Evolutionary conservation across 768 basidiomycete species (phyloP).

Genomic region (Mycena olivaceomarginata): DNA sequence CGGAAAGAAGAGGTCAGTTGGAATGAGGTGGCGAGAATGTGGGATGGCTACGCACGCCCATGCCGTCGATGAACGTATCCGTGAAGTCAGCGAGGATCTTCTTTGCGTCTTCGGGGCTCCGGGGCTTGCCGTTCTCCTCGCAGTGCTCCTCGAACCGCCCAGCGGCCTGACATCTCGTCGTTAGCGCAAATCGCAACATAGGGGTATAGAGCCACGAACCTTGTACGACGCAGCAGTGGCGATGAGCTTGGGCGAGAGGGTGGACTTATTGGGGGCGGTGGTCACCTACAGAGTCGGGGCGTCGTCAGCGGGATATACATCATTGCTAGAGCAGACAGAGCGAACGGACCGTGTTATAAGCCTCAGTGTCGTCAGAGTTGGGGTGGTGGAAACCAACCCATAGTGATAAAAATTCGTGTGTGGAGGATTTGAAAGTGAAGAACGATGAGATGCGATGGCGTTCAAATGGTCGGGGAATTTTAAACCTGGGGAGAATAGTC

Average conservation of each 20-base stretch:
- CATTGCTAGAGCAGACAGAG: too few species aligned
- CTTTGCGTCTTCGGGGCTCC: constrained; percentile 65
- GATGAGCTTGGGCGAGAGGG: constrained; percentile 79
- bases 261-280: constrained; percentile 62
- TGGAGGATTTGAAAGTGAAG: too few species aligned
- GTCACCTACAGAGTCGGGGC: too few species aligned
- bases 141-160: constrained; percentile 73
- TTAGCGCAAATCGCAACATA: background rate
- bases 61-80: constrained; percentile 65
- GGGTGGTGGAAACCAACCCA: too few species aligned
- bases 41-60: constrained; percentile 58
- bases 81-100: constrained; percentile 64
- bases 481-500: too few species aligned
- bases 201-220: constrained; percentile 53
- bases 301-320: too few species aligned
- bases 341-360: too few species aligned
- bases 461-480: too few species aligned
- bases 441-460: too few species aligned
- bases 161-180: constrained; percentile 64
- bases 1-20: background rate
- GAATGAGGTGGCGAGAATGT: too few species aligned
- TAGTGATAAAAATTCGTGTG: too few species aligned
- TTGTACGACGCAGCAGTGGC: constrained; percentile 81
- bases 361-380: too few species aligned
- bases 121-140: constrained; percentile 60